Conservation (phyloP, 1,284 basidiomycete species). For the Vanrija pseudolonga region DNA sequence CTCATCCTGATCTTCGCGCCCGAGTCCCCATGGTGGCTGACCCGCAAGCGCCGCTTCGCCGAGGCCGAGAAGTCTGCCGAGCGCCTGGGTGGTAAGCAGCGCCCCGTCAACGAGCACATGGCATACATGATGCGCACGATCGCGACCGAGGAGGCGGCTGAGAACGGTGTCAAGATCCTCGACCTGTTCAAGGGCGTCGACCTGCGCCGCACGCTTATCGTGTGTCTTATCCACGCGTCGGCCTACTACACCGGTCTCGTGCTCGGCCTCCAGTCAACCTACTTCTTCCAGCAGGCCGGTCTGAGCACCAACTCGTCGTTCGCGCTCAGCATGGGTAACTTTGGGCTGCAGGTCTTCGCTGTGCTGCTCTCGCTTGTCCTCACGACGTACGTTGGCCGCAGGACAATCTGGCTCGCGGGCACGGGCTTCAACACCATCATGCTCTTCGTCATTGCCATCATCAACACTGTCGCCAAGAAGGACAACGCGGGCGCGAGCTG, state of each 20-base stretch:
- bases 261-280: constrained; percentile 38
- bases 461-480: background rate
- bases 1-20: constrained; percentile 30
- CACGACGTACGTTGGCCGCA: background rate
- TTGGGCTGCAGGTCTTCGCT: background rate
- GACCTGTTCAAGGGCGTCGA: constrained; percentile 50
- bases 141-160: background rate
- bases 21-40: constrained; percentile 35
- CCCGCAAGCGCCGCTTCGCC: constrained; percentile 29
- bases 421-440: background rate
- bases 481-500: background rate
- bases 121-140: background rate
- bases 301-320: background rate
- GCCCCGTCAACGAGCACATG: background rate
- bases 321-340: background rate
- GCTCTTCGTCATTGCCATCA: background rate
- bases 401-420: constrained; percentile 2
- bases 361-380: background rate
- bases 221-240: constrained; percentile 41
- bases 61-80: constrained; percentile 27
- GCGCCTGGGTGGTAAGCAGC: constrained; percentile 2
- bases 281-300: constrained; percentile 28
- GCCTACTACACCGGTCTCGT: constrained; percentile 41
- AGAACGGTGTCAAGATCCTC: constrained; percentile 25
- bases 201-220: constrained; percentile 50